Base-by-base conservation (phyloP, 192 early-diverging fungal genomes). In the Coemansia sp. region DNA sequence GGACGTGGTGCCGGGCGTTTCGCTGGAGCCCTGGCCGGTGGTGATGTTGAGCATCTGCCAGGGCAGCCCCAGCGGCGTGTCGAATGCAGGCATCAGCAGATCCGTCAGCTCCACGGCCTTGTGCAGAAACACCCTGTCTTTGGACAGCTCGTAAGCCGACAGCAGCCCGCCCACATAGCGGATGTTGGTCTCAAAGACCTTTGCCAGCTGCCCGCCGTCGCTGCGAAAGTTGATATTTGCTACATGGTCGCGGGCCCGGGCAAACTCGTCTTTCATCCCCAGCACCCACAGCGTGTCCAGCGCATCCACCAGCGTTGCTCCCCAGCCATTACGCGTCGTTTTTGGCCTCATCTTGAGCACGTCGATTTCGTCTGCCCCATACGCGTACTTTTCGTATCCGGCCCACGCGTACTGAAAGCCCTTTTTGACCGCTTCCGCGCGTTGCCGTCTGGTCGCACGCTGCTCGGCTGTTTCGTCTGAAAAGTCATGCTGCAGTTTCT, bases 121-220 rank as follows among this genome's bases (percentile, higher is more conserved):
- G 13, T 72, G 53, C 56, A 92, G 68, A 38, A 88, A 88, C 9
- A 85, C 10, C 6, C 45, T 41, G 57, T 92, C 86, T 31, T 78
- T 20, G 2, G 87, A 86, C 10, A 91, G 78, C 49, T 93, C 84
- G 59, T 91, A 89, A 2, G 91, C 87, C 15, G 85, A 83, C 14
- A 97, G 73, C n/a, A 94, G 67, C 6, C 92, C 93, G 48, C 93
- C 94, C 3, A 96, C 61, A 14, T 91, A 85, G 28, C 92, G 78
- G 67, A 94, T 93, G n/a, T 89, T 93, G 0, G 87, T 89, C 69
- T 96, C 94, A 67, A 94, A 94, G 30, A 93, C 65, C 57, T 84
- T 86, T 26, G 87, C 82, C 38, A 69, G 56, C 47, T 84, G 72
- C 14, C 82, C 85, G 56, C 81, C 71, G 45, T 87, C 81, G 50